Evolutionary conservation across 2,329 filamentous ascomycete genomes (phyloP), one percentile per base, ranked within the genome.

Genomic region (Malbranchea zuffiana): DNA sequence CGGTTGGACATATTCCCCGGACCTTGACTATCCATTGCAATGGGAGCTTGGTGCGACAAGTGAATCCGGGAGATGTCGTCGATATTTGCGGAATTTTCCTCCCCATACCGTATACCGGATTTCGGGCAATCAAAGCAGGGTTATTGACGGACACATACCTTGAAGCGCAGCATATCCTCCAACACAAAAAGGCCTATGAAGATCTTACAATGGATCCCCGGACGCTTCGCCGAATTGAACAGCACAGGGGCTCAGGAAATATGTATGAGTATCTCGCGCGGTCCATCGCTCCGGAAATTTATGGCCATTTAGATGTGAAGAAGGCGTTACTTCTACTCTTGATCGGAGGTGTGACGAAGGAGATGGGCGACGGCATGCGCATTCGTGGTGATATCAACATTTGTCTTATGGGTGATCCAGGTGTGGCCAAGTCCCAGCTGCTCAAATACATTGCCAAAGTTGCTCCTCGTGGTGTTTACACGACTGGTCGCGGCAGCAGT

Each of bases 301-400:
- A 80, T 53, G 90, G 90, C 18, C 90, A 98, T 56, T 68, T 92
- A 15, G 90, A 98, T 57, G 90, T 98, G 34, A 98, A 98, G 69
- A 98, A 98, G 61, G 90, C 90, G 1, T 74, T 98, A 8, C 73
- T 98, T n/a, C 71, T 98, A 4, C 78, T 96, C 19, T 75, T 98
- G 21, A 94, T 98, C 47, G 90, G 90, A 44, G 90, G 90, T 66
- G 88, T 95, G 1, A 90, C 79, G 3, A 98, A 98, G 62, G 80
- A 90, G 54, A 92, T 96, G 74, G 86, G 86, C 35, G 90, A 98
- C 54, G 90, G 90, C 43, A 96, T 98, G 90, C 82, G 86, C 53
- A 98, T 98, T 57, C 85, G 90, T 71, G 90, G 90, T 52, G 90
- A 98, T 55, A 93, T 98, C 68, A 98, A 98, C 64, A 80, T 98